Base-by-base conservation (phyloP, 495 filamentous ascomycete species). In the Hyphodiscus hymeniophilus region DNA sequence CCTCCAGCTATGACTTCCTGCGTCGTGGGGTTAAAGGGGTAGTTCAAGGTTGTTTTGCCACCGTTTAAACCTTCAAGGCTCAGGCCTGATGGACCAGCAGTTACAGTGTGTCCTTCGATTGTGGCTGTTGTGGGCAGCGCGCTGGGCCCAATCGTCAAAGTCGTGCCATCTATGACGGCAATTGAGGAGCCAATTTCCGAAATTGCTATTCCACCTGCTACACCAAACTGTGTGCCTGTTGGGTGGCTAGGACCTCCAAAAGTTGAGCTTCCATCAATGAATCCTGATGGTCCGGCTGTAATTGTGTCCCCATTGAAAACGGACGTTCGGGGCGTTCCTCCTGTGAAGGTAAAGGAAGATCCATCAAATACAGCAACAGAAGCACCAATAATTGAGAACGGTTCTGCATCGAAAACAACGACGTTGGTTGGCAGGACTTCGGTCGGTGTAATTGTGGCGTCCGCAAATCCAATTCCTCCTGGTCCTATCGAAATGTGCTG, bases 401-500 rank as follows among this genome's bases (percentile, higher is more conserved):
- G 57, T 22, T 68, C 60, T 3, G 65, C 72, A 28, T 69, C 73
- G 13, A 66, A 54, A 17, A 75, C 63, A 12, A 69, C 66, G 17
- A 66, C 58, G 36, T 66, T 70, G 0, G 70, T 65, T 3, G 56
- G 47, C 1, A 60, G 57, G 7, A 40, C 51, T 7, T 51, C 44
- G 10, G 63, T 44, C 18, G 63, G 46, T 13, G 60, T 33, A n/a
- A 76, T 52, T 7, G 60, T 62, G 1, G 60, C 58, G 13, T 55
- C 46, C 24, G 39, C 51, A 36, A 67, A 56, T 5, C 56, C 62
- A 38, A 77, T 61, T 38, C 63, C 68, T n/a, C 47, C 50, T 3
- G 75, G 61, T 2, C 69, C 69, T 26, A 80, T 54, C 18, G 66
- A 67, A 38, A 80, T 60, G 11, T 64, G 71, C 34, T 76, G 65